Evolutionary conservation across 768 basidiomycete species (phyloP), one percentile per base, ranked within the genome.

Genomic region (Phanerodontia chrysosporium): DNA sequence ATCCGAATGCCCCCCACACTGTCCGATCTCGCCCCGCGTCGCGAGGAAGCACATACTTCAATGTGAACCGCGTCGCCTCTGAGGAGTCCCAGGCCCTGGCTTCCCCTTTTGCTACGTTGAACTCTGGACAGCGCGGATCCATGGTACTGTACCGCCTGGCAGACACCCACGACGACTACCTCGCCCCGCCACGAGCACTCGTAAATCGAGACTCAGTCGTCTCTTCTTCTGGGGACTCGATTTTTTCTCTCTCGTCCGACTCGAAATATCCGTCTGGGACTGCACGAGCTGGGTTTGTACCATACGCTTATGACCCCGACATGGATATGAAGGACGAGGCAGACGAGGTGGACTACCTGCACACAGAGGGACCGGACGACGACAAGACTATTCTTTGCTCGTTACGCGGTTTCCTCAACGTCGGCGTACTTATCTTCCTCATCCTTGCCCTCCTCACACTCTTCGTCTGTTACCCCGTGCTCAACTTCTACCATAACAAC

Each of bases 401-500:
- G 59, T 64, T 68, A 54, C 82, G 85, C 32, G 85, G 87, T 2
- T 54, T 91, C 3, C 61, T 82, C 60, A 97, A 97, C 74, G 70
- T 96, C 52, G 73, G 81, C 28, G 81, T 90, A 51, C 77, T 98
- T 25, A 0, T 87, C 35, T 0, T 86, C 21, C 78, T 97, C 63
- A 74, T 90, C 16, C 24, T 72, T 27, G 82, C 76, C 4, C 73
- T 97, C 59, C 72, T 97, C 55, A 72, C 73, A 36, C 81, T 97
- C 8, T 97, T 96, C 71, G 83, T 91, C 52, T 83, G 86, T 44
- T 95, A 91, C 69, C 95, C 95, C 2, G 82, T 96, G 64, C 68
- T 85, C 64, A 75, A 64, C 59, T 87, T 81, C 59, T 81, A 80
- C 67, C 65, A 70, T 2, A 67, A 78, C 54, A 67, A 72, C 25